Evolutionary conservation across 1,139 yeast genomes (phyloP), one percentile per base, ranked within the genome.

Genomic region (Geotrichum cucujoidarum): DNA sequence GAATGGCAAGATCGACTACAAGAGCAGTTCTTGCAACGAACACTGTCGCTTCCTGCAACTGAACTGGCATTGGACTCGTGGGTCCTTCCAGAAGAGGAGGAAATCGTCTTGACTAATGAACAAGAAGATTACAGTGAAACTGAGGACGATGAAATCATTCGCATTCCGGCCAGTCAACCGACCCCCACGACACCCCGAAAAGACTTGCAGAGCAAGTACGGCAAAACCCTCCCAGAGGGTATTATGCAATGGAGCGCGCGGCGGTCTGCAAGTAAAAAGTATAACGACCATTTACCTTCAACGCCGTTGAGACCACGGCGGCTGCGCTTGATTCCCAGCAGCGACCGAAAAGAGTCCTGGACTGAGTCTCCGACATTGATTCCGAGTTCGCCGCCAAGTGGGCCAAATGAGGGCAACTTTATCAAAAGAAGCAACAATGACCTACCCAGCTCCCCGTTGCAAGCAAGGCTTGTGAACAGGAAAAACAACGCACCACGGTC

Each of bases 1-100:
- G 40, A 37, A 37, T 37, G 40, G 40, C 49, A 30, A 20, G 31
- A 29, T 42, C 36, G 11, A 11, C 40, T n/a, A n/a, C 38, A 21
- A 36, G 18, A 14, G 21, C 20, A 11, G 25, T 30, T 24, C 22
- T 31, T 40, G 11, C 11, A 16, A 10, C 10, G 17, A 14, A 10
- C 17, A 7, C 3, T 10, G 13, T 14, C 24, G 18, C 17, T 24
- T 17, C 20, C 40, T 4, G 21, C 20, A 3, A 16, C 21, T 14
- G 40, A 37, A 22, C 40, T 24, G 32, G 21, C 40, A 2, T 32
- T 37, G 10, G 40, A 37, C 25, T 37, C 40, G 3, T 37, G 40
- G 40, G 31, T 37, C 2, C 21, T 37, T 13, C 14, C n/a, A 8
- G 40, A 37, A 6, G 24, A 22, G 5, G 22, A 34, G 8, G 37